A percentile compares a stretch with the other conserved stretches of the same genome.
phyloP scores from a whole-genome alignment of 495 filamentous ascomycete genomes.

The Parachaetomium inaequale region DNA sequence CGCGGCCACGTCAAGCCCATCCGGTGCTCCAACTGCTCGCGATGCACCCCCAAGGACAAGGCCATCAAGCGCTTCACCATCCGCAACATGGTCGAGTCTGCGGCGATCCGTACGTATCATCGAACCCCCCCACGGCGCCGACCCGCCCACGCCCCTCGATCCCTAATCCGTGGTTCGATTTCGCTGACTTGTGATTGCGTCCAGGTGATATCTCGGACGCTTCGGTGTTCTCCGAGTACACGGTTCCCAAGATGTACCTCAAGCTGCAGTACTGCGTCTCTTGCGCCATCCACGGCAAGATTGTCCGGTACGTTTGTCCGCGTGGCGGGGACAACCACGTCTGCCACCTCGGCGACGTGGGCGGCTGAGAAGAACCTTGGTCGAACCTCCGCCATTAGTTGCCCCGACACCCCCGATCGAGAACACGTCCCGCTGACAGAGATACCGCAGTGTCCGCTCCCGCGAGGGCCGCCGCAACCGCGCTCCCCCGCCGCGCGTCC shows the following conservation, averaged over 20 bases:
- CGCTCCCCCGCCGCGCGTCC: slow-evolving; percentile 90
- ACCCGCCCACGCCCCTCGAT: not conserved
- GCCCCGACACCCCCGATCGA: slow-evolving; percentile 20
- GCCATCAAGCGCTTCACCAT: slow-evolving; percentile 99
- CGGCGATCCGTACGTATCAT: slow-evolving; percentile 89
- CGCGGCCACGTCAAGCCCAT: slow-evolving; percentile 99
- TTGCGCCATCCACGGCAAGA: slow-evolving; percentile 99
- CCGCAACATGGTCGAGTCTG: slow-evolving; percentile 99
- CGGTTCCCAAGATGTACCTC: slow-evolving; percentile 99
- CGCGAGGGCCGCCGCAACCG: slow-evolving; percentile 97
- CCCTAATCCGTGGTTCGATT: not conserved
- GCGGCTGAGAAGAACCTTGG: slow-evolving; percentile 59
- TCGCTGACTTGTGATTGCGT: slow-evolving; percentile 18
- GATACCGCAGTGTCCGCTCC: slow-evolving; percentile 78
- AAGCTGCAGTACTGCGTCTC: slow-evolving; percentile 99
- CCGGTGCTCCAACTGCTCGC: slow-evolving; percentile 99
- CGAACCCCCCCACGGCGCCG: not conserved
- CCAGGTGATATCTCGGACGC: slow-evolving; percentile 99
- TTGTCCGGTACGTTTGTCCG: slow-evolving; percentile 84
- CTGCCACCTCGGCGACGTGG: slow-evolving; percentile 39
- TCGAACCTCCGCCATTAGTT: slow-evolving; percentile 46
- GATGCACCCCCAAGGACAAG: slow-evolving; percentile 99
- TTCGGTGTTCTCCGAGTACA: slow-evolving; percentile 98
- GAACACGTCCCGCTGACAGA: slow-evolving; percentile 36
- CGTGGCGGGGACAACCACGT: slow-evolving; percentile 36